Base-by-base conservation (phyloP, 129 eudicot genomes). In the Tagetes patula region DNA sequence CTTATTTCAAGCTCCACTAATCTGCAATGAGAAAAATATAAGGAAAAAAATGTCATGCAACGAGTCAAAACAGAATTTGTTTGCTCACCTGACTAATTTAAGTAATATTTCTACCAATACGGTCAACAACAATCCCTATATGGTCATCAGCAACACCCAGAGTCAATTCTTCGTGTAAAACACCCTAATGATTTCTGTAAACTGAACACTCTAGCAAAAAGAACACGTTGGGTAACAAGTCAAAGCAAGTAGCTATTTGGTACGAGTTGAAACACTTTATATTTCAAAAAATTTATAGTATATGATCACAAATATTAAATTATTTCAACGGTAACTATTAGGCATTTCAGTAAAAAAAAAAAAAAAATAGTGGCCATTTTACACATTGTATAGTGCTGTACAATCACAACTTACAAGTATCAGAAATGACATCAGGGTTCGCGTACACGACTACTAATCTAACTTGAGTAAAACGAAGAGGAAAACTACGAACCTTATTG, bases 111-210 rank as follows among this genome's bases (percentile, higher is more conserved):
- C 97, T 87, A 76, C 97, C 98, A 63, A 96, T 89, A 77, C 98
- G 97, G 31, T 97, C 97, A 47, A 88, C 91, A 31, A 94, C 91
- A 71, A 94, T 73, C 52, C 96, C 97, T 50, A 90, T 83, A 78
- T 87, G 98, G 78, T 94, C 93, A 83, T 94, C 98, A 42, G 96
- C 92, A 83, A 90, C 88, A 50, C 97, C 97, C 55, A 94, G 87
- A 59, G 93, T 94, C 69, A 88, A 78, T 38, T 90, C 97, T 62
- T 90, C 98, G 91, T 87, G 87, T 85, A 80, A 55, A 67, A 84
- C 70, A 71, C 84, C 47, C 32, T 5, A 36, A 80, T 32, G n/a
- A 53, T 33, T 48, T 70, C 52, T 67, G 46, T 37, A 55, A 45
- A 46, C 13, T 52, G 3, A 75, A 71, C 41, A 11, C 1, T 20